These are phyloP conservation scores for Candida pseudoglaebosa DNA, from an alignment of 805 yeast genomes.

Conservation along the genomic window DNA sequence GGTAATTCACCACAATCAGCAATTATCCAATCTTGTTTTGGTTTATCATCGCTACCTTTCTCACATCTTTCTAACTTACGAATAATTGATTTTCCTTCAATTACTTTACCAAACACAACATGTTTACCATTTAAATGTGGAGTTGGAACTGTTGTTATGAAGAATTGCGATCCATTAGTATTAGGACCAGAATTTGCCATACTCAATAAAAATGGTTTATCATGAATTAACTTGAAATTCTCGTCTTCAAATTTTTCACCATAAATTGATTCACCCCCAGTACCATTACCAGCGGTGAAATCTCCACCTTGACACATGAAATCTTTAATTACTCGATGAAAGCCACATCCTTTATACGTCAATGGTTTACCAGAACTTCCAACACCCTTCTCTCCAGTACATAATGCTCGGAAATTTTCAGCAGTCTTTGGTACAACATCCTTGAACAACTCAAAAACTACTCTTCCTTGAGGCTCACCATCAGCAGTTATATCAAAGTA, in stretches of 20 bases:
- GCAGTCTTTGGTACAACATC: constrained; percentile 85
- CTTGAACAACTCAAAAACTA: constrained; percentile 67
- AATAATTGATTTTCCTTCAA: constrained; percentile 74
- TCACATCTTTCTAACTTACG: constrained; percentile 70
- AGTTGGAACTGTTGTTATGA: constrained; percentile 86
- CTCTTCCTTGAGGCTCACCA: constrained; percentile 65
- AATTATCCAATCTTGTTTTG: constrained; percentile 65
- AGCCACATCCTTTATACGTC: constrained; percentile 76
- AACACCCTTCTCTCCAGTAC: constrained; percentile 82
- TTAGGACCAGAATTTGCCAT: constrained; percentile 98
- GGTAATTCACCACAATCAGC: constrained; percentile 77
- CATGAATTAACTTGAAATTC: constrained; percentile 71
- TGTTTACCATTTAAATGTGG: constrained; percentile 96
- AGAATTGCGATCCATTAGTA: constrained; percentile 95
- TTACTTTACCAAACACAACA: constrained; percentile 90
- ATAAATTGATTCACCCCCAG: constrained; percentile 43
- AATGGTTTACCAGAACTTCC: constrained; percentile 62
- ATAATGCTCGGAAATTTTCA: constrained; percentile 82
- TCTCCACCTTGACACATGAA: constrained; percentile 97
- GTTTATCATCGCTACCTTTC: constrained; percentile 67
- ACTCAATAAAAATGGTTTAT: constrained; percentile 79
- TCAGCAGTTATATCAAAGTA: constrained; percentile 79
- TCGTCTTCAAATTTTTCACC: constrained; percentile 79
- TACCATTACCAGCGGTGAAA: constrained; percentile 41
- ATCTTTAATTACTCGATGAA: constrained; percentile 85